Evolutionary conservation across 192 early-diverging fungal species (phyloP), one percentile per base, ranked within the genome.

Genomic region (Coemansia sp.): DNA sequence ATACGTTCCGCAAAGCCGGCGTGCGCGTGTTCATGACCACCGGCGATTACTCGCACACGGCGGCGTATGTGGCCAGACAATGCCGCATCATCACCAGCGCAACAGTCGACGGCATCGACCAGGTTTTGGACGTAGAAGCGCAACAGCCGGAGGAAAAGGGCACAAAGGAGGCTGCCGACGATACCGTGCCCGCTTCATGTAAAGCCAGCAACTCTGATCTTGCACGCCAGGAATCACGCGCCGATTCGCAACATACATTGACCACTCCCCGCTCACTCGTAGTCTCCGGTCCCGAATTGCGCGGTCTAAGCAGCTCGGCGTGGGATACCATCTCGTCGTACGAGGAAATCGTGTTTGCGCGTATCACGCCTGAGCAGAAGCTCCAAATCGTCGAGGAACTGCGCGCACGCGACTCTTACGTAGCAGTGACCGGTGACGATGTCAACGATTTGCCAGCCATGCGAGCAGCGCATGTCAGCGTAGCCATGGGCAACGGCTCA

Each of bases 401-500:
- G 57, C 87, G 91, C 61, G 77, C 74, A 8, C 88, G 91, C 66
- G 89, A 86, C 48, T 79, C 84, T 63, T 67, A 85, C 5, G 92
- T 97, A 8, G 94, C 88, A 2, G 92, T 95, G n/a, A 94, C 92
- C 28, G 95, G 95, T 61, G 95, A 97, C 71, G 95, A 93, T 57
- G 91, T 93, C 12, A 96, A 96, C 69, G 95, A 97, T 63, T 86
- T 93, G 50, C 92, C 94, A 20, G 92, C 95, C n/a, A 84, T 97
- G 55, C 93, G 90, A 60, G 88, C 89, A n/a, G 93, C 95, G 11
- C 85, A 94, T 67, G 85, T 97, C 32, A 93, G 93, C 48, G 84
- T 97, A 36, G 92, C 95, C 52, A 91, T 97, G 85, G 94, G 89
- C 12, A 74, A 82, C 60, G 93, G 94, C 40, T 88, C 89, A 0